Base-by-base conservation (phyloP, 306 rosid species). In the Mucuna pruriens region DNA sequence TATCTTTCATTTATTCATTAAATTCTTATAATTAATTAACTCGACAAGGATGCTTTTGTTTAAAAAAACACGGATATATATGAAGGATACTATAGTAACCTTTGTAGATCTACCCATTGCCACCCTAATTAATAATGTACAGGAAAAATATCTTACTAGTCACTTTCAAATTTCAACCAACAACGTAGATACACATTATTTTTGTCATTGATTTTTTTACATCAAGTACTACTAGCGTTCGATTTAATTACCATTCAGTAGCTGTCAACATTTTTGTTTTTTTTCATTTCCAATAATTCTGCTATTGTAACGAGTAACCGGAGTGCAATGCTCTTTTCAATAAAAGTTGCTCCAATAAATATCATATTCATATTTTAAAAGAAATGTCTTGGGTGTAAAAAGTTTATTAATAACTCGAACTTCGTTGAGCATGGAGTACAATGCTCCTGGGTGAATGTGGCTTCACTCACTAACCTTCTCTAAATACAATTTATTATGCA, bases 91-190 rank as follows among this genome's bases (percentile, higher is more conserved):
- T 26, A 8, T 60, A 60, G 20, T 60, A 60, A 60, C 19, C 66
- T 26, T 26, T 1, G 34, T 12, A 31, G 10, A 60, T 60, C 19
- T 60, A 26, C 66, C 19, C 17, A 26, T 60, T 29, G 20, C 39
- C 67, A 60, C 20, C 67, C 17, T 13, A 60, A 60, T 60, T 60
- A 60, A 60, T 60, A 13, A 13, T 15, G 67, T 29, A 29, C 78
- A 80, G 78, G 29, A 54, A 58, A 52, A 58, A 42, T 57, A 44
- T 44, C 49, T 5, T 29, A 57, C 29, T 31, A 17, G 57, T 42
- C 61, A 42, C 61, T 40, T 40, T 78, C 67, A 66, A 55, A 25
- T 79, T 55, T 78, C 31, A 78, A 78, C 46, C 44, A n/a, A 15
- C 76, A 23, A 7, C 6, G 29, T 39, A 66, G 38, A n/a, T n/a